These are phyloP conservation scores for Aureobasidium pullulans DNA, from an alignment of 2,329 filamentous ascomycete genomes.

Conservation along the genomic window DNA sequence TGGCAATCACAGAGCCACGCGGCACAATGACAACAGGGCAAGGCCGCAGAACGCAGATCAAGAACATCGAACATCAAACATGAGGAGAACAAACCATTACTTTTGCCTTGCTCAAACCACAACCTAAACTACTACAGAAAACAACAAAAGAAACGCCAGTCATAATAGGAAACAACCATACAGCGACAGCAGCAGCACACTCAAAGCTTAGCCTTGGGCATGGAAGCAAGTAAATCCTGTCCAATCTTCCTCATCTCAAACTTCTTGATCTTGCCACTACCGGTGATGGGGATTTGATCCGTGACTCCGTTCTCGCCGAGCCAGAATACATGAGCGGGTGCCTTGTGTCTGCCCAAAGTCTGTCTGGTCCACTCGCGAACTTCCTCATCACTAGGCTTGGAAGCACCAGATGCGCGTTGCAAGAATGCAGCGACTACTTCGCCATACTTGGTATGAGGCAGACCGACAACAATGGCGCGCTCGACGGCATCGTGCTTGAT, in stretches of 20 bases:
- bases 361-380: slow-evolving; percentile 32
- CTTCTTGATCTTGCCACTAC: slow-evolving; percentile 40
- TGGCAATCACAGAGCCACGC: too few relatives aligned
- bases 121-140: not conserved
- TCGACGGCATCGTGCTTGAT: slow-evolving; percentile 22
- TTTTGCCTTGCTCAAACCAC: not conserved
- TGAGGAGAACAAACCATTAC: not conserved
- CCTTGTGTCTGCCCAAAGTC: slow-evolving; percentile 37
- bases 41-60: too few relatives aligned
- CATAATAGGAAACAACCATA: not conserved
- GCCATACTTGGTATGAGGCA: slow-evolving; percentile 25
- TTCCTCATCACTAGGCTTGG: slow-evolving; percentile 27
- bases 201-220: slow-evolving; percentile 10
- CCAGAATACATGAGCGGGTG: slow-evolving; percentile 68
- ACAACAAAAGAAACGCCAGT: not conserved
- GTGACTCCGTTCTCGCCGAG: slow-evolving; percentile 47
- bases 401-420: slow-evolving; percentile 22
- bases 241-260: slow-evolving; percentile 27
- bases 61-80: not conserved
- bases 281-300: slow-evolving; percentile 33
- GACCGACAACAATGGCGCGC: slow-evolving; percentile 24
- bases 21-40: too few relatives aligned
- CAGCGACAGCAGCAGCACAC: not conserved
- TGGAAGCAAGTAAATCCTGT: slow-evolving; percentile 10
- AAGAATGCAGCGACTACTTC: slow-evolving; percentile 29